Evolutionary conservation across 768 basidiomycete genomes (phyloP), one percentile per base, ranked within the genome.

Genomic region (Paxillus rubicundulus): DNA sequence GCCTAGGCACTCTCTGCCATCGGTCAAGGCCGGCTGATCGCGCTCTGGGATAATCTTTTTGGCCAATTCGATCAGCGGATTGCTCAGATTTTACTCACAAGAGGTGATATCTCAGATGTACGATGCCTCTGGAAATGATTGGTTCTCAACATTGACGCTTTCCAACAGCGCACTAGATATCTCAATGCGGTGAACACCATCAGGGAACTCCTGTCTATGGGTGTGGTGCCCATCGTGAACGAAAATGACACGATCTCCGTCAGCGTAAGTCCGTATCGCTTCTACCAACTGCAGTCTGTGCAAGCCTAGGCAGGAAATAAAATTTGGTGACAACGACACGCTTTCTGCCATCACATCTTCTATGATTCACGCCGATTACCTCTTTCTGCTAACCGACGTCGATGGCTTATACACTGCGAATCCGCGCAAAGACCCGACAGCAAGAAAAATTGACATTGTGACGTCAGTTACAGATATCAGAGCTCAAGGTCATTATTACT

Each of bases 251-350:
- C 97, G 0, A 85, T 99, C 33, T 96, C 95, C 20, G 97, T 99
- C 53, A 93, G 92, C 73, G 93, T 96, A 66, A 68, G 90, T 82
- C 7, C 27, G 21, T 30, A 18, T 46, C 3, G 13, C 32, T 13
- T 3, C 3, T 5, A 9, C 32, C n/a, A 17, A 14, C 10, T 41
- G 41, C 24, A 21, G 14, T 9, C 41, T 40, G 50, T 33, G 54
- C 47, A 63, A 30, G 10, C 32, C n/a, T 17, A 17, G 9, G 8
- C 63, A 95, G 92, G 97, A 99, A 87, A 98, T 99, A 56, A 96
- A 94, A 89, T 99, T 99, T 60, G 97, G 97, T 44, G 97, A 98
- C 73, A 98, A 98, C 68, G 97, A 99, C 68, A 98, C 96, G 0
- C 76, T 99, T 16, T 98, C 96, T 37, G 97, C 97, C 17, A 95